These are phyloP conservation scores for Daldinia childiae DNA, from an alignment of 495 filamentous ascomycete species.

Conservation along the genomic window DNA sequence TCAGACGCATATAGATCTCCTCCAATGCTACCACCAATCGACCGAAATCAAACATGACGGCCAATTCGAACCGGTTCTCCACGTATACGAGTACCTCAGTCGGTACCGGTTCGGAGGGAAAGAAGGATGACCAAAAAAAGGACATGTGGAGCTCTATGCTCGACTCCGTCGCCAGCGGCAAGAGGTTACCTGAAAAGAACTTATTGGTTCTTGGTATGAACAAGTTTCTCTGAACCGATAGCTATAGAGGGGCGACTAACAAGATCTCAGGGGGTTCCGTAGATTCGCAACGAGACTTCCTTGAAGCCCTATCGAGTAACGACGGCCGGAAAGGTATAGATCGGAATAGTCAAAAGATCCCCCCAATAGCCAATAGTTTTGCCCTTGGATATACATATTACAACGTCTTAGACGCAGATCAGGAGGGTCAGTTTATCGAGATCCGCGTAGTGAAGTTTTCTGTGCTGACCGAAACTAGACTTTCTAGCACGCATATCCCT, in stretches of 20 bases:
- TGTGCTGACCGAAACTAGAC: constrained; percentile 61
- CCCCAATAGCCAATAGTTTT: constrained; percentile 91
- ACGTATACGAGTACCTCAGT: constrained; percentile 60
- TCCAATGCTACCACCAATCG: constrained; percentile 43
- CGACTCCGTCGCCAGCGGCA: constrained; percentile 87
- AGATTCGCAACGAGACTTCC: constrained; percentile 88
- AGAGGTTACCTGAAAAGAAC: constrained; percentile 91
- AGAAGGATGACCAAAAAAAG: constrained; percentile 79
- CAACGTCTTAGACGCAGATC: constrained; percentile 93
- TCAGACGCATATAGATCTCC: constrained; percentile 15
- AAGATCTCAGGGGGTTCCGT: constrained; percentile 76
- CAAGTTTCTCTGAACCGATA: constrained; percentile 17
- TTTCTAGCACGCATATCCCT: constrained; percentile 90
- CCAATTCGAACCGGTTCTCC: constrained; percentile 66
- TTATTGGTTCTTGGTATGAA: constrained; percentile 80
- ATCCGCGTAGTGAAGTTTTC: background rate
- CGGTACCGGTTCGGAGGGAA: constrained; percentile 52
- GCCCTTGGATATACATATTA: constrained; percentile 95
- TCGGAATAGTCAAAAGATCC: constrained; percentile 68
- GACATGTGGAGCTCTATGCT: constrained; percentile 97
- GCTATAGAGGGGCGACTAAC: constrained; percentile 39
- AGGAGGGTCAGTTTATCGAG: constrained; percentile 72
- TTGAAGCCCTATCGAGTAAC: constrained; percentile 79
- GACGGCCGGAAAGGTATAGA: constrained; percentile 65
- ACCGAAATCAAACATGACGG: constrained; percentile 55